Evolutionary conservation across 208 protist genomes (phyloP), one percentile per base, ranked within the genome.

Genomic region (Willaertia magna): DNA sequence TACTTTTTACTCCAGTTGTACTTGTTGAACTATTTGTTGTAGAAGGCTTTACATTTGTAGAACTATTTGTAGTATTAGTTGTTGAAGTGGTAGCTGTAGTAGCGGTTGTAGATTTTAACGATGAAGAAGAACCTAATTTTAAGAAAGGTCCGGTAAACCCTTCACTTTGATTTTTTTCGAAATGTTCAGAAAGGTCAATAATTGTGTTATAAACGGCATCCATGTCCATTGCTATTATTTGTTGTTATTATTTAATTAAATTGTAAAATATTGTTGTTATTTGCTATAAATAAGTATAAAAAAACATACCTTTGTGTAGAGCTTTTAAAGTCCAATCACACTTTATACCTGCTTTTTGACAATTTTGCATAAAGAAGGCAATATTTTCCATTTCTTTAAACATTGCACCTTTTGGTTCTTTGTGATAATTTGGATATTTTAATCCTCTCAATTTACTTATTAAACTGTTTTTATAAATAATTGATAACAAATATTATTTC

Each of bases 321-420:
- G 76, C 76, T 39, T 51, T 81, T 1, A 81, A 42, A 4, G 76
- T 81, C 76, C 76, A 81, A 51, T 30, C 26, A 39, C 26, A 42
- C 34, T 81, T 81, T 1, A 46, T 11, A 44, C 76, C 76, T 18
- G n/a, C 22, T 51, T 81, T 30, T 40, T 81, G 76, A n/a, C 7
- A 6, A 6, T 16, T 6, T 51, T 81, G 40, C 76, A 81, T 81
- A 49, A 81, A 81, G n/a, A 39, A 51, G 76, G 76, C 76, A 51
- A 81, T 51, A 51, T 81, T 81, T 51, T 81, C 76, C 76, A 81
- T 47, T 51, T 81, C 76, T 39, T 51, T 81, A 12, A 81, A 81
- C 30, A 78, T 46, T 30, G 34, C 20, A 42, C 40, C 76, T 34
- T 47, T 40, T 30, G 76, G 18, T 40, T 51, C 44, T 34, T 34